These are phyloP conservation scores for Sistotremastrum suecicum DNA, from an alignment of 768 basidiomycete species.

Conservation along the genomic window DNA sequence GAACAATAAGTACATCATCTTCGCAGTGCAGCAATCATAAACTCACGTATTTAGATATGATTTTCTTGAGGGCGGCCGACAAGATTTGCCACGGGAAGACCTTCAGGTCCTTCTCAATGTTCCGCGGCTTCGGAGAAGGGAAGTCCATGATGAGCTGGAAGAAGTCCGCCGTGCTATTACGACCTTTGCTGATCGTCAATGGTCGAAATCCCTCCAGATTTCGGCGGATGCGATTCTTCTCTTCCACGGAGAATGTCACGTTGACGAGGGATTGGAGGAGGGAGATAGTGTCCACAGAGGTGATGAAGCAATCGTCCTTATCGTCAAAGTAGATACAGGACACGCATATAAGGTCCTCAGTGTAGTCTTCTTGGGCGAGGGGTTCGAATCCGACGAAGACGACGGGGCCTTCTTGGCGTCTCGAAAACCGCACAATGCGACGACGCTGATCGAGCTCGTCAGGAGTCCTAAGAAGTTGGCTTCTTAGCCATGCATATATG, in stretches of 20 bases:
- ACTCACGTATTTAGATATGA: conserved; percentile 74
- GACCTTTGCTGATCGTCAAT: conserved; percentile 79
- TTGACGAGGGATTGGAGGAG: conserved; percentile 74
- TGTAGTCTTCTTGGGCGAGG: conserved; percentile 60
- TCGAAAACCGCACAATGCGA: conserved; percentile 76
- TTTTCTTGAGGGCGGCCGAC: conserved; percentile 63
- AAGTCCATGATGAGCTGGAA: conserved; percentile 97
- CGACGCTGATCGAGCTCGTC: conserved; percentile 58
- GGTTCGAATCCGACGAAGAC: conserved; percentile 71
- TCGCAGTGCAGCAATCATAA: background rate
- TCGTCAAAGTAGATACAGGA: conserved; percentile 89
- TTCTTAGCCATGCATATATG: too few relatives aligned
- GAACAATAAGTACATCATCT: too few relatives aligned
- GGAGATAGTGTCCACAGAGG: conserved; percentile 92
- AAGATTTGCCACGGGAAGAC: conserved; percentile 67
- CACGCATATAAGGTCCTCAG: conserved; percentile 65
- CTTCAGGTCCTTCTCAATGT: conserved; percentile 95
- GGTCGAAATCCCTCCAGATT: conserved; percentile 91
- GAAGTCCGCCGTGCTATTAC: conserved; percentile 66
- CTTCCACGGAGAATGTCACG: conserved; percentile 74
- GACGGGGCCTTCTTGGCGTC: conserved; percentile 59
- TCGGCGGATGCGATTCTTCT: conserved; percentile 90
- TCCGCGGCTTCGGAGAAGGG: conserved; percentile 83
- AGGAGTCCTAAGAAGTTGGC: too few relatives aligned
- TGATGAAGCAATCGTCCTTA: conserved; percentile 67